Percentiles rank a stretch among this genome's conserved stretches.
These are phyloP conservation scores for Monosporozyma aerobia DNA, from an alignment of 805 yeast genomes.

Conservation along the genomic window DNA sequence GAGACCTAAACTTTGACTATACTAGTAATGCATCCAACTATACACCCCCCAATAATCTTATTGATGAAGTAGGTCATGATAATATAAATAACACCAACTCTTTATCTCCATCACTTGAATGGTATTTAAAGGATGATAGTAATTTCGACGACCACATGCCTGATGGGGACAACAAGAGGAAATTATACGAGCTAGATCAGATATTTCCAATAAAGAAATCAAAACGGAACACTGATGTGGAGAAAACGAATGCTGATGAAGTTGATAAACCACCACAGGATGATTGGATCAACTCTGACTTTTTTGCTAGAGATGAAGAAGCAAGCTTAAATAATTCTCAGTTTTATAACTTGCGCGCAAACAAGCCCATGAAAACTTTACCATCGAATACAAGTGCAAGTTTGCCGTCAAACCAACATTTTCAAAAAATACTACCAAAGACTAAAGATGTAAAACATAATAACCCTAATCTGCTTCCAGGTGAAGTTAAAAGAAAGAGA, in stretches of 20 bases:
- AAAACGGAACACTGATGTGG: not conserved
- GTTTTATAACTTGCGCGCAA: not conserved
- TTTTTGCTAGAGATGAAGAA: not conserved
- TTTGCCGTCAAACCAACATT: not conserved
- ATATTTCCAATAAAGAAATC: not conserved
- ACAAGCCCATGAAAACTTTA: not conserved
- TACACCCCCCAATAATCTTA: not conserved
- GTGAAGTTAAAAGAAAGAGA: not conserved
- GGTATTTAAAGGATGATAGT: not conserved
- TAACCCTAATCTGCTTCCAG: not conserved
- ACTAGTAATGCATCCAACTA: not conserved
- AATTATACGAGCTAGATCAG: not conserved
- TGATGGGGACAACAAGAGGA: not conserved
- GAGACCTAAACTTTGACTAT: conserved; percentile 40
- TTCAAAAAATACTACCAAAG: not conserved
- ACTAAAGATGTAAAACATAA: not conserved
- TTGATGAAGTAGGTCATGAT: not conserved
- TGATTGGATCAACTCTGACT: not conserved
- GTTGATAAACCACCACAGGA: not conserved
- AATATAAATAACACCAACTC: not conserved
- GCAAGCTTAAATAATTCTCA: not conserved
- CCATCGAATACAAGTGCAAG: too few species aligned
- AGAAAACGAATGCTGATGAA: not conserved
- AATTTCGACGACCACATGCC: not conserved
- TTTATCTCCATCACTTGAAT: not conserved